A percentile compares a stretch with the other conserved stretches of the same genome.
phyloP scores from a whole-genome alignment of 2,329 filamentous ascomycete genomes.

The Emergomyces orientalis region DNA sequence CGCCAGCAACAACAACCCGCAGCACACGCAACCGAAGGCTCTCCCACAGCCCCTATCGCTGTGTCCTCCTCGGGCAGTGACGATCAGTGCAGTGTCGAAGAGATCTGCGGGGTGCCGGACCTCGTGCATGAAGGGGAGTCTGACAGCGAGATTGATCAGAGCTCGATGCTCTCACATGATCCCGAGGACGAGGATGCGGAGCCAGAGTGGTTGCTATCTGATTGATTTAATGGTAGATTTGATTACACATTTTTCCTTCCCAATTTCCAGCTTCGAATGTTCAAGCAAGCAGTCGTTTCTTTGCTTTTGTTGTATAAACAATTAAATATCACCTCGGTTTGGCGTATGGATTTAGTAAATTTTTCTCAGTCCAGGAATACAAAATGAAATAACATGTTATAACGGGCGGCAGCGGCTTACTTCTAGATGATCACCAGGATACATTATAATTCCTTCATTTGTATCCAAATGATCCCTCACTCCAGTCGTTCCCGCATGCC shows the following conservation, averaged over 20 bases:
- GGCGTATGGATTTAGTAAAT: too few species aligned
- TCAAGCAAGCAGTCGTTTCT: too few species aligned
- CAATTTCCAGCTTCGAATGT: neutral
- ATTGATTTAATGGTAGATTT: constrained; percentile 14
- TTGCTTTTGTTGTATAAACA: too few species aligned
- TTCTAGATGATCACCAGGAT: too few species aligned
- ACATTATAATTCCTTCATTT: too few species aligned
- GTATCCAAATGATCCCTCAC: neutral
- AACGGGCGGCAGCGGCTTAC: too few species aligned
- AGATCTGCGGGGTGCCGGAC: constrained; percentile 18
- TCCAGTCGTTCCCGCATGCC: too few species aligned
- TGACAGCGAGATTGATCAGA: constrained; percentile 31
- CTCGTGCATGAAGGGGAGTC: constrained; percentile 18
- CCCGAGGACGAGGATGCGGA: constrained; percentile 58
- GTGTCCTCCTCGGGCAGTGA: constrained; percentile 21
- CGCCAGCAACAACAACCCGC: neutral
- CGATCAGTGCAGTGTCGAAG: constrained; percentile 23
- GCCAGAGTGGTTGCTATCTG: constrained; percentile 50
- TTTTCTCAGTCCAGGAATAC: too few species aligned
- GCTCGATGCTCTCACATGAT: constrained; percentile 51
- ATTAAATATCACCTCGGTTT: too few species aligned
- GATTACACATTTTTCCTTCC: neutral
- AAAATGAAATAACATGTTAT: too few species aligned
- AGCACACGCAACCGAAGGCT: constrained; percentile 12
- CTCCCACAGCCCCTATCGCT: constrained; percentile 19